These are phyloP conservation scores for Neonectria punicea DNA, from an alignment of 2,329 filamentous ascomycete species.

Conservation along the genomic window DNA sequence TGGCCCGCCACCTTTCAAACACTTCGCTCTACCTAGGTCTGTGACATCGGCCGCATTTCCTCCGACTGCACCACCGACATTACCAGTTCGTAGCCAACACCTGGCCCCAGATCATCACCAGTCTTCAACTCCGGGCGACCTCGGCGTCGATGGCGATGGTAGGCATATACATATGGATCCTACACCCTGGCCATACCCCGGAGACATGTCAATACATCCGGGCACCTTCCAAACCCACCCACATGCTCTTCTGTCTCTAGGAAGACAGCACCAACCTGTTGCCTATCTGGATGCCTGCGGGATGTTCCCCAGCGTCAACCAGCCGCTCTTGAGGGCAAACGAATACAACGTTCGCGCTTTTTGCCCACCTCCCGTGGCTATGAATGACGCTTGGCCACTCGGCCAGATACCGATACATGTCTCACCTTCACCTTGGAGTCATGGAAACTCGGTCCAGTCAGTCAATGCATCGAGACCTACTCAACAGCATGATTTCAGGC, in stretches of 20 bases:
- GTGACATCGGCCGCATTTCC: conserved; percentile 34
- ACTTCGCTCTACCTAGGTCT: conserved; percentile 77
- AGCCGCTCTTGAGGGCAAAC: conserved; percentile 49
- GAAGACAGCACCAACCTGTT: conserved; percentile 26
- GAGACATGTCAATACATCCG: conserved; percentile 25
- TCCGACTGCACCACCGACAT: conserved; percentile 22
- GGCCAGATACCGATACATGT: conserved; percentile 43
- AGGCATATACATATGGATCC: conserved; percentile 22
- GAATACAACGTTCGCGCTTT: conserved; percentile 53
- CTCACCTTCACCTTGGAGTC: conserved; percentile 34
- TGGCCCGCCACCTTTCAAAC: conserved; percentile 82
- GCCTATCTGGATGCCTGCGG: conserved; percentile 30
- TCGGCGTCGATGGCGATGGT: conserved; percentile 27
- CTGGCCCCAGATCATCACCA: conserved; percentile 25
- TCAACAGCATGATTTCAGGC: conserved; percentile 27
- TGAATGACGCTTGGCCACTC: conserved; percentile 46
- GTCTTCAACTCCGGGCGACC: conserved; percentile 25
- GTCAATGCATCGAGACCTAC: conserved; percentile 22
- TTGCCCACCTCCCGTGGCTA: conserved; percentile 49
- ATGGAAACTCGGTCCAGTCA: conserved; percentile 23
- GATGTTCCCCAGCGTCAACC: conserved; percentile 39
- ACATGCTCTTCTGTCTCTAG: conserved; percentile 23
- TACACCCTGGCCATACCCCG: conserved; percentile 30
- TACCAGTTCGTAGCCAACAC: conserved; percentile 26
- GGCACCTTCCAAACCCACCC: conserved; percentile 27